phyloP scores from a whole-genome alignment of 2,329 filamentous ascomycete species.

The Myriosclerotinia curreyana region DNA sequence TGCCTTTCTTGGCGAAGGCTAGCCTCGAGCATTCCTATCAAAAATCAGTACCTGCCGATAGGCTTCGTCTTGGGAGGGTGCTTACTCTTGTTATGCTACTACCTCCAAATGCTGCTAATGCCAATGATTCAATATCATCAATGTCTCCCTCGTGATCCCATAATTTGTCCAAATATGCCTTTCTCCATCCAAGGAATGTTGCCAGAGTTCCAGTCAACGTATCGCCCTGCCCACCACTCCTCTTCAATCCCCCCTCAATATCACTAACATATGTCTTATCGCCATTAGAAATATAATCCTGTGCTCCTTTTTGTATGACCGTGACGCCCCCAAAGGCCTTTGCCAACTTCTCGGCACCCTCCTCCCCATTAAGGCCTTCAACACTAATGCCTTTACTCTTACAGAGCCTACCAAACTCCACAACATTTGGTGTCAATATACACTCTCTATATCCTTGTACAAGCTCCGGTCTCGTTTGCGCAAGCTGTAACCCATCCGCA shows the following conservation, averaged over 20 bases:
- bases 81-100: slow-evolving; percentile 78
- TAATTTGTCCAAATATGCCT: slow-evolving; percentile 77
- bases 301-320: slow-evolving; percentile 81
- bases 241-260: slow-evolving; percentile 76
- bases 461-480: slow-evolving; percentile 71
- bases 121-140: slow-evolving; percentile 59
- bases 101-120: slow-evolving; percentile 81
- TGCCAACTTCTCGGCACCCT: slow-evolving; percentile 63
- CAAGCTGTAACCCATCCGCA: slow-evolving; percentile 80
- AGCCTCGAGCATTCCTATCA: slow-evolving; percentile 73
- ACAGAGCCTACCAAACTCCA: slow-evolving; percentile 83
- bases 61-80: slow-evolving; percentile 28
- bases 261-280: slow-evolving; percentile 72
- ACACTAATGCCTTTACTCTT: slow-evolving; percentile 69
- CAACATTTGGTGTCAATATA: slow-evolving; percentile 90
- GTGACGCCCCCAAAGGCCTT: slow-evolving; percentile 81
- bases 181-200: slow-evolving; percentile 84
- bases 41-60: slow-evolving; percentile 26
- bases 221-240: slow-evolving; percentile 92
- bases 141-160: slow-evolving; percentile 64
- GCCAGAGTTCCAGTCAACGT: slow-evolving; percentile 87
- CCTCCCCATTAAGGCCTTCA: slow-evolving; percentile 40
- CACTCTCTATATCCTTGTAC: slow-evolving; percentile 78
- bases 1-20: slow-evolving; percentile 80
- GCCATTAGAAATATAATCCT: slow-evolving; percentile 82